Percentiles rank a stretch among this genome's conserved stretches.
Evolutionary conservation across 164 flowering plant genomes (phyloP).

Genomic region (Annona cherimola): DNA sequence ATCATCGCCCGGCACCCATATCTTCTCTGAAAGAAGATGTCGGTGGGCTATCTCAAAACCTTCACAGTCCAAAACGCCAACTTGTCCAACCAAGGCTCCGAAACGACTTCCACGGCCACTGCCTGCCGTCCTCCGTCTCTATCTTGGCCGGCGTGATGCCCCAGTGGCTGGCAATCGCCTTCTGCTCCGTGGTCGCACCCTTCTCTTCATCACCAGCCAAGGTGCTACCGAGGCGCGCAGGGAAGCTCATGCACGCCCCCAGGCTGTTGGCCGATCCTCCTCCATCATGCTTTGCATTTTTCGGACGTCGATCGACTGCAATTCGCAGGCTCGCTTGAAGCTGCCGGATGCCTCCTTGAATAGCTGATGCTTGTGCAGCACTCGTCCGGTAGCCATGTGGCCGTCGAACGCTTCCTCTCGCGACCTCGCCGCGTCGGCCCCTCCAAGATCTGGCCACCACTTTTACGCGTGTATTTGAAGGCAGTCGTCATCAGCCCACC

Average conservation of each 20-base stretch:
- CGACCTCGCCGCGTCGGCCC: constrained; percentile 78
- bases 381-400: constrained; percentile 95
- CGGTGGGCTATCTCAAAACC: constrained; percentile 60
- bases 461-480: constrained; percentile 76
- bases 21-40: constrained; percentile 81
- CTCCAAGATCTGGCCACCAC: constrained; percentile 92
- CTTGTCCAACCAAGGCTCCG: constrained; percentile 53
- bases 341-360: constrained; percentile 78
- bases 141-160: constrained; percentile 36
- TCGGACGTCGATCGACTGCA: constrained; percentile 86
- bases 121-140: constrained; percentile 41
- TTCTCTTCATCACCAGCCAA: constrained; percentile 17
- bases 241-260: constrained; percentile 15
- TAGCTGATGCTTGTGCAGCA: constrained; percentile 77
- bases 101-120: constrained; percentile 47
- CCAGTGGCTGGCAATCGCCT: constrained; percentile 56
- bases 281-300: no score
- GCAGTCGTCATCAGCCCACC: constrained; percentile 98
- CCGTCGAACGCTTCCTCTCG: constrained; percentile 93
- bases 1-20: constrained; percentile 80
- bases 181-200: constrained; percentile 7
- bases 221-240: constrained; percentile 26
- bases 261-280: not conserved
- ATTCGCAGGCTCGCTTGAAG: constrained; percentile 86
- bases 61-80: constrained; percentile 79